Evolutionary conservation across 2,329 filamentous ascomycete genomes (phyloP).

Genomic region (Colletotrichum lini): DNA sequence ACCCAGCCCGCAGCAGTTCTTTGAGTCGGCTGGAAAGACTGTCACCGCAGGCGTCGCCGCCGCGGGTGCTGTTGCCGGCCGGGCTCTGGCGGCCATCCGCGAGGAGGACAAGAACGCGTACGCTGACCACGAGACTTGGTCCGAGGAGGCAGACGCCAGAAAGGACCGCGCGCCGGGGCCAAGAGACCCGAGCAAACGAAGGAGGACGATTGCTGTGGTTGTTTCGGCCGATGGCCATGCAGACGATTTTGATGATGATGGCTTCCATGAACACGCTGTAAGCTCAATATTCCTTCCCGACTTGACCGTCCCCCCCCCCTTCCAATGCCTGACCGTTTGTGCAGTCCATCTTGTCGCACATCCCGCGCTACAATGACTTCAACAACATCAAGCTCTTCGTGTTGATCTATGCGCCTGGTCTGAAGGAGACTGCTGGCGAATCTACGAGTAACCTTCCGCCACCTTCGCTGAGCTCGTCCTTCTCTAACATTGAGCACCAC

Average conservation of each 20-base stretch:
- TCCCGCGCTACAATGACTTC: conserved; percentile 83
- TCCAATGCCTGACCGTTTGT: conserved; percentile 32
- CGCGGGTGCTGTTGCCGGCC: conserved; percentile 85
- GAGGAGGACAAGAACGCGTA: conserved; percentile 87
- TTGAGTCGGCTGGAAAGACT: conserved; percentile 85
- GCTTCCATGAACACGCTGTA: conserved; percentile 85
- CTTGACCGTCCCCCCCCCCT: neutral
- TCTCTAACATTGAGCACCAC: conserved; percentile 85
- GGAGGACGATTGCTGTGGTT: conserved; percentile 89
- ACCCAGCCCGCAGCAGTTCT: conserved; percentile 89
- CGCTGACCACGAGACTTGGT: conserved; percentile 92
- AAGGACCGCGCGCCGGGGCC: conserved; percentile 59
- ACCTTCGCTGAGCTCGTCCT: conserved; percentile 83
- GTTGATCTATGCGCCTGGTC: conserved; percentile 87
- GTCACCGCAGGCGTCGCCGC: conserved; percentile 87
- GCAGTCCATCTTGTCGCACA: conserved; percentile 89
- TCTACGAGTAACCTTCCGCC: conserved; percentile 69
- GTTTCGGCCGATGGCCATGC: conserved; percentile 82
- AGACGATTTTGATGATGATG: conserved; percentile 71
- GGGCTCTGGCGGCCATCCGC: conserved; percentile 84
- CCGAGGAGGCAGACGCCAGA: conserved; percentile 86
- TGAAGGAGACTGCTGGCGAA: conserved; percentile 77
- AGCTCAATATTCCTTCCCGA: conserved; percentile 53
- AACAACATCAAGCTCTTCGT: conserved; percentile 84
- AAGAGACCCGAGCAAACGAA: conserved; percentile 61